Base-by-base conservation (phyloP, 371 early-diverging fungal species). In the Actinomucor elegans region DNA sequence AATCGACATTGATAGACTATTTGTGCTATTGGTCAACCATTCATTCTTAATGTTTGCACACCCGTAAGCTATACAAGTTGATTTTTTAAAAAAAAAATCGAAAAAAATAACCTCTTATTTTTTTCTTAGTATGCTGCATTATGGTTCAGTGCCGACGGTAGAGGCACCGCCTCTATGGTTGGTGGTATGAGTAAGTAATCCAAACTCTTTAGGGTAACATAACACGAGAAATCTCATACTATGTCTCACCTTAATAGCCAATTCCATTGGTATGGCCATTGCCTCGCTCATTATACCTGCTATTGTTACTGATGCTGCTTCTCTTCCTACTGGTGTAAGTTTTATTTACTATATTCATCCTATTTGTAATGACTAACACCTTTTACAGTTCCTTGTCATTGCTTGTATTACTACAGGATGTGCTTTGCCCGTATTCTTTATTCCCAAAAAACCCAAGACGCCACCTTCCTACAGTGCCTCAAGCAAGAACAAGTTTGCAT, bases 401-500 rank as follows among this genome's bases (percentile, higher is more conserved):
- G 75, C 75, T 23, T 67, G 68, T 56, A 34, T 64, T 24, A 76
- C 81, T 1, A 67, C 75, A 1, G 79, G 64, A 12, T 59, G 71
- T 38, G 51, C 69, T 6, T 57, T 82, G 15, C 83, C 83, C 3
- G 70, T 71, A 1, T 31, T 79, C 18, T 77, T 82, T 47, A 75
- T 84, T 61, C 74, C 71, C 0, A 67, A 69, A 6, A 71, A 69
- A 38, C 85, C 85, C 24, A 77, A 71, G 17, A 80, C 85, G 3
- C 83, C 85, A 7, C 83, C 85, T 1, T 82, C 81, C 2, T 65
- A 51, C 34, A 73, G 66, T 45, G 71, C 75, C 3, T 59, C 64
- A 2, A 63, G 57, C 6, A 56, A 54, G n/a, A 43, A 59, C 26
- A 61, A 66, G 34, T 59, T 60, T 29, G 64, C 59, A 1, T 45